Conservation (phyloP, 768 basidiomycete genomes). For the Paxillus ammoniavirescens region DNA sequence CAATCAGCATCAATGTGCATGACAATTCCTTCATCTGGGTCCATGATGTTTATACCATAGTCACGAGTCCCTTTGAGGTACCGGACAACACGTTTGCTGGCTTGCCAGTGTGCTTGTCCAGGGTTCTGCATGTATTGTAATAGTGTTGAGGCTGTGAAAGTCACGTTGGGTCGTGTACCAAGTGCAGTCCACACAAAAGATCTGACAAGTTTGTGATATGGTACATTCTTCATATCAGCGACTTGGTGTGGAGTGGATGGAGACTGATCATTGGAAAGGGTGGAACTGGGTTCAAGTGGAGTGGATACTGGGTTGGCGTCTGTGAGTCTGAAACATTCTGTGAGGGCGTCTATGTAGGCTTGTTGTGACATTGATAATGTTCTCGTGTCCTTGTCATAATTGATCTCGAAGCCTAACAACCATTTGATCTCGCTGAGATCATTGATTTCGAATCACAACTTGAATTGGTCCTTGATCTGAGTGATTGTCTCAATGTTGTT, state of each 20-base stretch:
- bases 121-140: slow-evolving; percentile 24
- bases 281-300: background rate
- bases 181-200: slow-evolving; percentile 29
- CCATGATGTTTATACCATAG: background rate
- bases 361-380: slow-evolving; percentile 28
- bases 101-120: background rate
- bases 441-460: slow-evolving; percentile 28
- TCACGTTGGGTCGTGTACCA: slow-evolving; percentile 29
- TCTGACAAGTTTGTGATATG: slow-evolving; percentile 28
- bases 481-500: background rate
- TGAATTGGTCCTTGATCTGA: slow-evolving; percentile 17
- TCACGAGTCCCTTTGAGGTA: background rate
- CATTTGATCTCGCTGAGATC: slow-evolving; percentile 28
- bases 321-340: background rate
- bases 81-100: background rate
- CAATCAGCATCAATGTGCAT: slow-evolving; percentile 1
- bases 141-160: slow-evolving; percentile 23
- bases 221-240: slow-evolving; percentile 5
- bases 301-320: background rate
- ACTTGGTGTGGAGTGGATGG: background rate
- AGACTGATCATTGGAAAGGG: no score
- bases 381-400: slow-evolving; percentile 11
- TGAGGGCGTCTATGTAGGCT: slow-evolving; percentile 21
- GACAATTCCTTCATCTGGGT: background rate
- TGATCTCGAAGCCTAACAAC: slow-evolving; percentile 34